Percentiles rank a stretch among this genome's conserved stretches.
Conservation (phyloP, 2,329 filamentous ascomycete genomes). For the Penicillium sp. region DNA sequence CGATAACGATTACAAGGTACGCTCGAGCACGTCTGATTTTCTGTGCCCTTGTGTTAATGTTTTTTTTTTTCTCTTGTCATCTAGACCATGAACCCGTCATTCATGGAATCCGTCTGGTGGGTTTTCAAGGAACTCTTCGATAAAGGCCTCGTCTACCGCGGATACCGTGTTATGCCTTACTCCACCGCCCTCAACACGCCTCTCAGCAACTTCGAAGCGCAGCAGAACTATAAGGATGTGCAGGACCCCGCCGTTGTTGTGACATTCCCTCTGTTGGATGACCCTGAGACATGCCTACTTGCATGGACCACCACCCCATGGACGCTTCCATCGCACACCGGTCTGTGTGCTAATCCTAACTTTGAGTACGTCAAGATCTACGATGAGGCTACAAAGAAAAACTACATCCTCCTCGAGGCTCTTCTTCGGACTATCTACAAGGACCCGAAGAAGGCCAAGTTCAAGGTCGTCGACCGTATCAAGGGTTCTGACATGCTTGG, state of each 20-base stretch:
- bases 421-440: constrained; percentile 84
- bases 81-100: constrained; percentile 86
- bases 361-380: constrained; percentile 86
- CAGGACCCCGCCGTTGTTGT: constrained; percentile 89
- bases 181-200: constrained; percentile 87
- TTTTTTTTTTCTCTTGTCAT: background rate
- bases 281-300: constrained; percentile 71
- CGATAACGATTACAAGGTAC: constrained; percentile 90
- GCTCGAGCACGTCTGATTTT: background rate
- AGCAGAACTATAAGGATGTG: constrained; percentile 92
- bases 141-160: constrained; percentile 85
- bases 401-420: constrained; percentile 82
- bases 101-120: constrained; percentile 98
- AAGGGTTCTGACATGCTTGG: constrained; percentile 82
- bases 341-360: constrained; percentile 73
- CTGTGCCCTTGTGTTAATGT: constrained; percentile 5
- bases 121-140: constrained; percentile 91
- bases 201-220: constrained; percentile 89
- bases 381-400: constrained; percentile 77
- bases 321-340: constrained; percentile 81
- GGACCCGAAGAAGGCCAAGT: constrained; percentile 93
- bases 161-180: constrained; percentile 91
- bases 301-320: constrained; percentile 90
- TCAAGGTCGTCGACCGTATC: constrained; percentile 74
- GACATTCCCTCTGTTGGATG: constrained; percentile 77